Percentiles rank a stretch among this genome's conserved stretches.
Evolutionary conservation across 1,284 basidiomycete genomes (phyloP).

Genomic region (Ceratobasidium sp.): DNA sequence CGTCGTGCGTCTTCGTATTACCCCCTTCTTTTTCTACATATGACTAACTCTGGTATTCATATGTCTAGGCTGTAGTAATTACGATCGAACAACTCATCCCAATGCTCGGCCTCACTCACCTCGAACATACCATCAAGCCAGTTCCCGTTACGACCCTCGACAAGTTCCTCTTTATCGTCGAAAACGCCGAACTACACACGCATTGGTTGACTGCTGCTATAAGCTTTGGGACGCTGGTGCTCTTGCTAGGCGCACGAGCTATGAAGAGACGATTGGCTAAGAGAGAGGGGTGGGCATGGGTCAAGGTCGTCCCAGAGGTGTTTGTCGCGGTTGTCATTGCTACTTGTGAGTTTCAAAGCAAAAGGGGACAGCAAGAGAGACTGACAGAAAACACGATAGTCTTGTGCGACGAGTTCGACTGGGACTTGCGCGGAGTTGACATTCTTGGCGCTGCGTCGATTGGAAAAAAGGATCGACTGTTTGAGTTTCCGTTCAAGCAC

Average conservation of each 20-base stretch:
- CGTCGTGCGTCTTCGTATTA: constrained; percentile 57
- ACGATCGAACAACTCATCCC: constrained; percentile 81
- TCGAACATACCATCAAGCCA: constrained; percentile 66
- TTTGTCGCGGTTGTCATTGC: constrained; percentile 80
- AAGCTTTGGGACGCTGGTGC: constrained; percentile 74
- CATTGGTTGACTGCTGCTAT: constrained; percentile 79
- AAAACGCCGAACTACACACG: constrained; percentile 69
- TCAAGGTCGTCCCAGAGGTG: constrained; percentile 88
- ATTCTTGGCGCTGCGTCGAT: constrained; percentile 84
- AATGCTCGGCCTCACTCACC: constrained; percentile 78
- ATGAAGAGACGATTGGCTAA: constrained; percentile 64
- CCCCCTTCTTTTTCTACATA: background rate
- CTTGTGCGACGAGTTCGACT: constrained; percentile 75
- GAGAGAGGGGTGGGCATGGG: constrained; percentile 74
- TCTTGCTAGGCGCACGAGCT: constrained; percentile 70
- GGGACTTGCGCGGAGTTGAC: constrained; percentile 83
- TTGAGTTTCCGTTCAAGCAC: constrained; percentile 73
- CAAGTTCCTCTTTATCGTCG: constrained; percentile 82
- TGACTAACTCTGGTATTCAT: constrained; percentile 40
- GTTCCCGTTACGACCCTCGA: constrained; percentile 74
- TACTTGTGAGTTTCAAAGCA: constrained; percentile 69
- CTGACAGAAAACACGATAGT: constrained; percentile 63
- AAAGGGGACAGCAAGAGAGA: background rate
- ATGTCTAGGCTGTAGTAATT: constrained; percentile 57
- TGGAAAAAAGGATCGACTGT: constrained; percentile 66